Evolutionary conservation across 495 filamentous ascomycete species (phyloP).

Genomic region (Chaetomium tenue): DNA sequence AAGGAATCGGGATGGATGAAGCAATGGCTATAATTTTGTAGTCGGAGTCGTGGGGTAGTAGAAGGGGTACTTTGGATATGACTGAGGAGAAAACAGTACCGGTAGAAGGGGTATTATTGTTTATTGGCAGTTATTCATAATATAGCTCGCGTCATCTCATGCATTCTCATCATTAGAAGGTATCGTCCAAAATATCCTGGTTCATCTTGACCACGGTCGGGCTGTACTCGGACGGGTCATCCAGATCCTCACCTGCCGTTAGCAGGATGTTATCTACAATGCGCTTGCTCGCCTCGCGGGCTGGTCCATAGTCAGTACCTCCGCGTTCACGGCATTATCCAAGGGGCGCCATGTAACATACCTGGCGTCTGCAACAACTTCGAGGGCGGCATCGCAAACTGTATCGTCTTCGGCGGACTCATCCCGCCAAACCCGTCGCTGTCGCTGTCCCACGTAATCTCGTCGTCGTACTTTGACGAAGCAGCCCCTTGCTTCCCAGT

Average conservation of each 20-base stretch:
- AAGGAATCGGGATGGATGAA: too few relatives aligned
- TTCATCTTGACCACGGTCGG: constrained; percentile 72
- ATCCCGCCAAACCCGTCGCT: constrained; percentile 62
- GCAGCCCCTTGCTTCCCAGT: constrained; percentile 20
- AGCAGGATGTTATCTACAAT: constrained; percentile 89
- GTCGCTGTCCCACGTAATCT: constrained; percentile 65
- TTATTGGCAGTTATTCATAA: not conserved
- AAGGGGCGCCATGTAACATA: constrained; percentile 34
- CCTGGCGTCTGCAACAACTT: constrained; percentile 89
- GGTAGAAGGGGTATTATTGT: not conserved
- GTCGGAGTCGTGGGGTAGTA: too few relatives aligned
- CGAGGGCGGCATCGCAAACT: constrained; percentile 87
- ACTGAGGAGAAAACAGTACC: not conserved
- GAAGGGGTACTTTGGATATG: not conserved
- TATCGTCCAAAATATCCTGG: constrained; percentile 65
- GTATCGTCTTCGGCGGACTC: constrained; percentile 95
- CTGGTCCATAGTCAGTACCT: constrained; percentile 42
- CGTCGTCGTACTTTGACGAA: constrained; percentile 45
- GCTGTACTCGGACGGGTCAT: constrained; percentile 60
- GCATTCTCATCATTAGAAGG: constrained; percentile 51
- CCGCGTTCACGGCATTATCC: not conserved
- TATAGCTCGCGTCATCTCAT: not conserved
- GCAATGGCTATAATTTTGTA: too few relatives aligned
- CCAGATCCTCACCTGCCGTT: constrained; percentile 72
- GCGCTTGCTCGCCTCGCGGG: constrained; percentile 82